Evolutionary conservation across 495 filamentous ascomycete species (phyloP).

Genomic region (Lasiosphaeriaceae sp.): DNA sequence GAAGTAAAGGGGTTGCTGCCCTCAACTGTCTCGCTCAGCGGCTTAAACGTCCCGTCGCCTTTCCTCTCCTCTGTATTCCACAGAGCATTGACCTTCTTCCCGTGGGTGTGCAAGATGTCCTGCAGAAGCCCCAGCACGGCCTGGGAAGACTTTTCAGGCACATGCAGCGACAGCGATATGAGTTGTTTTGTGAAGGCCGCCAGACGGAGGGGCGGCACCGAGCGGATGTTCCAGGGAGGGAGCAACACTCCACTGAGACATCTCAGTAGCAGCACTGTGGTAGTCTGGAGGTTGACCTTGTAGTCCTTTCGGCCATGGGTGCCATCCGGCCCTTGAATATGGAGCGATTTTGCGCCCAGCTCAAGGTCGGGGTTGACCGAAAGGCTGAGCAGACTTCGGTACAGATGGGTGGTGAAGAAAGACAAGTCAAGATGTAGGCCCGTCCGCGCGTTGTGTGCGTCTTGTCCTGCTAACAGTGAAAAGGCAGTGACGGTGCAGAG

Average conservation of each 20-base stretch:
- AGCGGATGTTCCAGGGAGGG: slow-evolving; percentile 57
- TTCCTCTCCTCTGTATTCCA: slow-evolving; percentile 72
- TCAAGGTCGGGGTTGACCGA: slow-evolving; percentile 83
- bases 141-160: slow-evolving; percentile 81
- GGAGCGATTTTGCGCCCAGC: slow-evolving; percentile 72
- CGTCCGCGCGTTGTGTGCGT: slow-evolving; percentile 59
- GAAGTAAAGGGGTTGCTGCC: slow-evolving; percentile 83
- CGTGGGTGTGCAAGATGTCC: slow-evolving; percentile 62
- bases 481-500: slow-evolving; percentile 95
- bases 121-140: slow-evolving; percentile 71
- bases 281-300: slow-evolving; percentile 90
- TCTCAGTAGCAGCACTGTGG: slow-evolving; percentile 82
- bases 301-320: slow-evolving; percentile 37
- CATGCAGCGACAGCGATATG: slow-evolving; percentile 71
- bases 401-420: slow-evolving; percentile 93
- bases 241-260: slow-evolving; percentile 74
- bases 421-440: slow-evolving; percentile 80
- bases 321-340: slow-evolving; percentile 69
- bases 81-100: slow-evolving; percentile 35
- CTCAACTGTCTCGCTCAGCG: slow-evolving; percentile 61
- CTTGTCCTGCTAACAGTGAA: slow-evolving; percentile 86
- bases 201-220: slow-evolving; percentile 69
- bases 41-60: slow-evolving; percentile 60
- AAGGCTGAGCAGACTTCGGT: slow-evolving; percentile 72
- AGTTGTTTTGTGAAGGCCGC: slow-evolving; percentile 93